Conservation (phyloP, 2,329 filamentous ascomycete genomes). For the Rosellinia necatrix region DNA sequence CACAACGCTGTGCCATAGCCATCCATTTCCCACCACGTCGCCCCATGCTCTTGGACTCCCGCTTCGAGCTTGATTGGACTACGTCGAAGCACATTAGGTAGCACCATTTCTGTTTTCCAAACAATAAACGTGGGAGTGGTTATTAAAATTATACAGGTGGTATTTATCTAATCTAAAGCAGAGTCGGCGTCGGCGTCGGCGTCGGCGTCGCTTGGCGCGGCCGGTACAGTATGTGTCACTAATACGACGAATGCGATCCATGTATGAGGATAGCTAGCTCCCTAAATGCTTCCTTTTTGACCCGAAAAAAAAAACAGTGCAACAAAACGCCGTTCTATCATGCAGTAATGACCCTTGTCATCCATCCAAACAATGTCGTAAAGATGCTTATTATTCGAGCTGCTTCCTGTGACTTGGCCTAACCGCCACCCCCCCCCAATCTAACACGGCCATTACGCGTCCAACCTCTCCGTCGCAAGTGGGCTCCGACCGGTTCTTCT, state of each 20-base stretch:
- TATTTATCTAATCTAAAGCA: constrained; percentile 12
- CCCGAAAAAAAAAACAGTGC: background rate
- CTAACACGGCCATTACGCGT: constrained; percentile 8
- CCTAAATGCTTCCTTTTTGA: constrained; percentile 19
- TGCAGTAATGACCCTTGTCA: constrained; percentile 12
- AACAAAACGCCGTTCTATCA: constrained; percentile 28
- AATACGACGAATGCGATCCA: constrained; percentile 12
- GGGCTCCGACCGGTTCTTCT: constrained; percentile 45
- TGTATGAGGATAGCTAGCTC: constrained; percentile 9
- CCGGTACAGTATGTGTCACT: constrained; percentile 10
- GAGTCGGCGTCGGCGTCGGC: too few relatives aligned
- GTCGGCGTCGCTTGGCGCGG: too few relatives aligned
- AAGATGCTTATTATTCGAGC: constrained; percentile 6
- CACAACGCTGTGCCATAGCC: constrained; percentile 7
- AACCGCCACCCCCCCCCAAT: background rate
- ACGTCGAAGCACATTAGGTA: background rate
- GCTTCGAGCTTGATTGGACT: background rate
- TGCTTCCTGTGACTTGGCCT: background rate
- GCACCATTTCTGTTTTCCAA: background rate
- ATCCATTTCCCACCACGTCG: constrained; percentile 13
- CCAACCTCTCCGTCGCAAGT: constrained; percentile 35
- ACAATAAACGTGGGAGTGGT: background rate
- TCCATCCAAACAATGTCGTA: constrained; percentile 14
- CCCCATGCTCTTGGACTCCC: background rate
- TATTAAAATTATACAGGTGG: constrained; percentile 2